A percentile compares a stretch with the other conserved stretches of the same genome.
Evolutionary conservation across 371 early-diverging fungal genomes (phyloP).

Genomic region (Actinomucor elegans): DNA sequence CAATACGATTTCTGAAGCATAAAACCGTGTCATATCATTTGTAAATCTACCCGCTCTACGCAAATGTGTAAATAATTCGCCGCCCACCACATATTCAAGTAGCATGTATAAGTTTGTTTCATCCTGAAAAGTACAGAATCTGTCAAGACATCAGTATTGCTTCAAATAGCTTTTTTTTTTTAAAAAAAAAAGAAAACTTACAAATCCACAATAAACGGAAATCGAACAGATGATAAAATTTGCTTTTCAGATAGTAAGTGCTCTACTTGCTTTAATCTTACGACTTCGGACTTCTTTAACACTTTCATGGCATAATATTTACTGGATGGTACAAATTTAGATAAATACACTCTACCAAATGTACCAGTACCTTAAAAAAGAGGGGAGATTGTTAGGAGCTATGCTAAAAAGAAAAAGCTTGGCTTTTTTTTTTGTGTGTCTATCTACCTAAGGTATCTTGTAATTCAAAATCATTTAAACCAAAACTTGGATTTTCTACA

Average conservation of each 20-base stretch:
- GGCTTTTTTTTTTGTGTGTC: not conserved
- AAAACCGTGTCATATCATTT: slow-evolving; percentile 75
- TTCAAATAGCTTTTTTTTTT: not conserved
- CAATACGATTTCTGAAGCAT: slow-evolving; percentile 61
- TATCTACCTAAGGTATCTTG: slow-evolving; percentile 42
- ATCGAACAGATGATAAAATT: slow-evolving; percentile 27
- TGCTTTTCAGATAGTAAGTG: slow-evolving; percentile 33
- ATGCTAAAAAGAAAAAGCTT: too few relatives aligned
- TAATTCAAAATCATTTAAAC: slow-evolving; percentile 43
- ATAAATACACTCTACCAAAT: slow-evolving; percentile 91
- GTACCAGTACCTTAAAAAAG: slow-evolving; percentile 82
- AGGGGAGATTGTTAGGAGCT: not conserved
- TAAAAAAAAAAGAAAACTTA: slow-evolving; percentile 6
- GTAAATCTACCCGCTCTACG: slow-evolving; percentile 79
- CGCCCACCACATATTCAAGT: slow-evolving; percentile 89
- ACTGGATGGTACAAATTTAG: slow-evolving; percentile 61
- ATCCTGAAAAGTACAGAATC: slow-evolving; percentile 78
- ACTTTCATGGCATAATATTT: slow-evolving; percentile 95
- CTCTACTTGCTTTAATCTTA: slow-evolving; percentile 82
- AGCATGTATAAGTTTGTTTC: slow-evolving; percentile 79
- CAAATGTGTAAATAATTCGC: slow-evolving; percentile 88
- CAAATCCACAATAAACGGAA: slow-evolving; percentile 43
- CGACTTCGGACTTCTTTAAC: slow-evolving; percentile 89
- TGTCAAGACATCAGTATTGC: not conserved
- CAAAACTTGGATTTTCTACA: slow-evolving; percentile 43